A percentile compares a stretch with the other conserved stretches of the same genome.
phyloP scores from a whole-genome alignment of 306 rosid genomes.

The Ormosia emarginata region DNA sequence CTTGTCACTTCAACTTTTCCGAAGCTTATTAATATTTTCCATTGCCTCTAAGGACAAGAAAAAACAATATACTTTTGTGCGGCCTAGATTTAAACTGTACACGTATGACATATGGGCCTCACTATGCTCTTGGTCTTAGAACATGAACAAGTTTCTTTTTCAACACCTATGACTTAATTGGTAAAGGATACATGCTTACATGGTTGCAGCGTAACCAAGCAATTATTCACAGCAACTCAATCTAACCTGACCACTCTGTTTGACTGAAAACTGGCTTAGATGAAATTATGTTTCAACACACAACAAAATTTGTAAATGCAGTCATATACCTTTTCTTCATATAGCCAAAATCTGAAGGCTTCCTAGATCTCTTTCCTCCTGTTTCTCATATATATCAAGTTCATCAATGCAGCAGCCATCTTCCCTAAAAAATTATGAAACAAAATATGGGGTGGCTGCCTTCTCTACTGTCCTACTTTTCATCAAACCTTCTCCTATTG shows the following conservation, averaged over 20 bases:
- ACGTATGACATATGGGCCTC: conserved; percentile 3
- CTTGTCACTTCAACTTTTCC: background rate
- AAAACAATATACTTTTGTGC: background rate
- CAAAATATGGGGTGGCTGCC: too few relatives aligned
- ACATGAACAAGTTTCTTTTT: background rate
- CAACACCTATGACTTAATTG: background rate
- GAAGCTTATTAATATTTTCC: background rate
- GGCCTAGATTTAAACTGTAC: background rate
- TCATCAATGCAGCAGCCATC: too few relatives aligned
- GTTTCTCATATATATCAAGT: background rate
- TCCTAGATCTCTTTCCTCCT: background rate
- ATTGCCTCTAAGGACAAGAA: background rate
- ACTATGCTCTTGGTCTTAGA: background rate
- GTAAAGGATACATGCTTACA: background rate
- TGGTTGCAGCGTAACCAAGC: conserved; percentile 20
- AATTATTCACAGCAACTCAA: background rate
- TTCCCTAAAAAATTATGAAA: too few relatives aligned
- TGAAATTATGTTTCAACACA: background rate
- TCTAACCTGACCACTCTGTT: background rate
- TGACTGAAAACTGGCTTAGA: background rate
- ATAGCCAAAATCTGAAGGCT: background rate
- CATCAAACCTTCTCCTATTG: background rate
- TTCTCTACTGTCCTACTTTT: background rate
- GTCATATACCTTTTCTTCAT: background rate
- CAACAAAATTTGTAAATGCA: background rate